Conservation (phyloP, 2,329 filamentous ascomycete species). For the Fusarium brachygibbosum region DNA sequence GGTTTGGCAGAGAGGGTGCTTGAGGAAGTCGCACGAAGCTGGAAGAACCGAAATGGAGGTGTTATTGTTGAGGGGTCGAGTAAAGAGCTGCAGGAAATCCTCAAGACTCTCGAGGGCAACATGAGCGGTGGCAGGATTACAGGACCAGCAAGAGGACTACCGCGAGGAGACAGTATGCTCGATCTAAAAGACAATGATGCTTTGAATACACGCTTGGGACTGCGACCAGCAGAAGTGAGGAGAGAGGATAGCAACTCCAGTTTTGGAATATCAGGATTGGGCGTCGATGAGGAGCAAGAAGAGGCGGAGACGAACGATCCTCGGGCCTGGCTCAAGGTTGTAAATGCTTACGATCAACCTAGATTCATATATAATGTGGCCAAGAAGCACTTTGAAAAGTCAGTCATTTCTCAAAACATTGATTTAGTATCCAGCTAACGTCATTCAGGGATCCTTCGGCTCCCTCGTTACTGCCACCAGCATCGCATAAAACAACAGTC, state of each 20-base stretch:
- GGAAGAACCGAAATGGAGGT: slow-evolving; percentile 90
- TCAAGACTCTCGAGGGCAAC: slow-evolving; percentile 86
- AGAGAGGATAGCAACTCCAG: slow-evolving; percentile 76
- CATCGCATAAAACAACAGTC: slow-evolving; percentile 84
- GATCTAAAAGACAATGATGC: slow-evolving; percentile 67
- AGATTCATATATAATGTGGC: slow-evolving; percentile 79
- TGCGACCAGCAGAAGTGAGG: slow-evolving; percentile 60
- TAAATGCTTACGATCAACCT: slow-evolving; percentile 89
- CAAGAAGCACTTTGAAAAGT: slow-evolving; percentile 94
- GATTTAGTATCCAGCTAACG: slow-evolving; percentile 36
- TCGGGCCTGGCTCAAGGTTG: slow-evolving; percentile 84
- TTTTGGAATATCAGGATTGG: slow-evolving; percentile 70
- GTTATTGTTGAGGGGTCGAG: slow-evolving; percentile 90
- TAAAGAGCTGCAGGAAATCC: slow-evolving; percentile 81
- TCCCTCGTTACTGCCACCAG: slow-evolving; percentile 79
- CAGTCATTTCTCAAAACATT: slow-evolving; percentile 25
- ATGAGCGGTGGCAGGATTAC: slow-evolving; percentile 87
- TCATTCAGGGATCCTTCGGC: slow-evolving; percentile 68
- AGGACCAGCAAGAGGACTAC: slow-evolving; percentile 64
- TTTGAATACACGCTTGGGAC: slow-evolving; percentile 67
- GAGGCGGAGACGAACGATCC: slow-evolving; percentile 75
- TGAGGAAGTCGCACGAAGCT: slow-evolving; percentile 89
- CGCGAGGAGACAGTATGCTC: slow-evolving; percentile 72
- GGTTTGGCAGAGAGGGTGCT: slow-evolving; percentile 92
- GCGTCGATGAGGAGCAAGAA: slow-evolving; percentile 66